Evolutionary conservation across 2,329 filamentous ascomycete species (phyloP).

Genomic region (Claviceps quebecensis): DNA sequence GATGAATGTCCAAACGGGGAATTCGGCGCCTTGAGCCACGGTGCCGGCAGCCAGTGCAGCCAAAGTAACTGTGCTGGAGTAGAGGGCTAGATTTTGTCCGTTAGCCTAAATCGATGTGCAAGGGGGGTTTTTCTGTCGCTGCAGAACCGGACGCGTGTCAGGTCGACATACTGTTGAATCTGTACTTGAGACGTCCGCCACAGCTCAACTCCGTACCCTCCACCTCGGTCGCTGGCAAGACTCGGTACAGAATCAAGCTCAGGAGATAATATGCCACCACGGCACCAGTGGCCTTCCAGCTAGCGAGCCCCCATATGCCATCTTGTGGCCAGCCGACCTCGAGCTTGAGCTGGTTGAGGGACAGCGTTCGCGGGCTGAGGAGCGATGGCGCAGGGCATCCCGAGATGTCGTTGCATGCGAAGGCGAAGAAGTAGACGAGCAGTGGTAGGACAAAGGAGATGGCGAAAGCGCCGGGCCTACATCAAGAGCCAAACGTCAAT

Average conservation of each 20-base stretch:
- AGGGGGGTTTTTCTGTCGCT: not conserved
- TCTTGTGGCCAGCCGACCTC: constrained; percentile 70
- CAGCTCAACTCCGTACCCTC: constrained; percentile 57
- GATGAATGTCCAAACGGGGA: constrained; percentile 84
- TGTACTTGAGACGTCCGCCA: constrained; percentile 67
- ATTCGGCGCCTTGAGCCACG: constrained; percentile 61
- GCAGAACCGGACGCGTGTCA: not conserved
- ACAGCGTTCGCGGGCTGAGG: constrained; percentile 56
- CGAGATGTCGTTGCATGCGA: constrained; percentile 82
- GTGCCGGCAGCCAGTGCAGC: constrained; percentile 62
- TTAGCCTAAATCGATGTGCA: constrained; percentile 5
- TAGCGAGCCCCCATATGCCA: constrained; percentile 57
- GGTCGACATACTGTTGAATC: constrained; percentile 51
- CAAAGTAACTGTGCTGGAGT: constrained; percentile 60
- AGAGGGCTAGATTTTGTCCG: constrained; percentile 42
- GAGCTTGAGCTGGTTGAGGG: constrained; percentile 56
- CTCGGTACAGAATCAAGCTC: constrained; percentile 57
- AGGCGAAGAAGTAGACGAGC: constrained; percentile 64
- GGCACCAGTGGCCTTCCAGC: constrained; percentile 53
- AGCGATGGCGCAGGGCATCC: constrained; percentile 81
- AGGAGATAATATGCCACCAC: constrained; percentile 66
- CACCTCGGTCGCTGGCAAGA: constrained; percentile 59
- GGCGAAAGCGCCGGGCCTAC: constrained; percentile 57
- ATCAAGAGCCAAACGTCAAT: not conserved
- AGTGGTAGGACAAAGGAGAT: constrained; percentile 73